phyloP scores from a whole-genome alignment of 306 rosid genomes.

The Lotus japonicus region DNA sequence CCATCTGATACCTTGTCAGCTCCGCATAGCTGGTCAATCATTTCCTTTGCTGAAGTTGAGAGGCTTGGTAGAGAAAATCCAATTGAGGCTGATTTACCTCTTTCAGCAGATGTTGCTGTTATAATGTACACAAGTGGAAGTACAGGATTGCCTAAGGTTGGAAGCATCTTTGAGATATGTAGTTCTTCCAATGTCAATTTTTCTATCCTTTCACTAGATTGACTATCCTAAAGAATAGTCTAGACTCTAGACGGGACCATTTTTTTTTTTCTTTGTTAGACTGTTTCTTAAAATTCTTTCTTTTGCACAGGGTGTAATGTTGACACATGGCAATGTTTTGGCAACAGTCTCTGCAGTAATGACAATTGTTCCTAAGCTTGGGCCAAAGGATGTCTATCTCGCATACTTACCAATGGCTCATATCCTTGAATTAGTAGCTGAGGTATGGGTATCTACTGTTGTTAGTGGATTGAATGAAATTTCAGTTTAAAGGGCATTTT shows the following conservation, averaged over 20 bases:
- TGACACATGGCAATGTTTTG: conserved; percentile 92
- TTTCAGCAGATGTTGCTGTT: conserved; percentile 83
- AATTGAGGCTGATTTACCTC: conserved; percentile 68
- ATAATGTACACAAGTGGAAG: conserved; percentile 99
- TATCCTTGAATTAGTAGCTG: conserved; percentile 94
- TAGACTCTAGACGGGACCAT: background rate
- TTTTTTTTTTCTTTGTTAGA: background rate
- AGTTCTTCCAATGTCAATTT: background rate
- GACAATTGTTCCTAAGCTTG: conserved; percentile 80
- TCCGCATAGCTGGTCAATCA: conserved; percentile 56
- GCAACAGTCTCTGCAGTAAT: conserved; percentile 81
- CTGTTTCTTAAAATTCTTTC: background rate
- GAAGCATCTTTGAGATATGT: conserved; percentile 25
- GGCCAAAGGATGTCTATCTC: conserved; percentile 67
- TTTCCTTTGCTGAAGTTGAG: conserved; percentile 57
- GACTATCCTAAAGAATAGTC: background rate
- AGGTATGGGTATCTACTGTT: conserved; percentile 47
- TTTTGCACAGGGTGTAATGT: conserved; percentile 86
- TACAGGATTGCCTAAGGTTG: conserved; percentile 94
- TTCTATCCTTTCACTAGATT: conserved; percentile 10
- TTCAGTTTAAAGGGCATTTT: conserved; percentile 8
- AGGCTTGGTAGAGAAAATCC: conserved; percentile 60
- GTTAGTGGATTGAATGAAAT: conserved; percentile 15
- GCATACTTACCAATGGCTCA: conserved; percentile 97
- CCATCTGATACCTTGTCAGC: conserved; percentile 43